Percentiles rank a stretch among this genome's conserved stretches.
Conservation (phyloP, 768 basidiomycete species). For the Tephrocybe sp. region DNA sequence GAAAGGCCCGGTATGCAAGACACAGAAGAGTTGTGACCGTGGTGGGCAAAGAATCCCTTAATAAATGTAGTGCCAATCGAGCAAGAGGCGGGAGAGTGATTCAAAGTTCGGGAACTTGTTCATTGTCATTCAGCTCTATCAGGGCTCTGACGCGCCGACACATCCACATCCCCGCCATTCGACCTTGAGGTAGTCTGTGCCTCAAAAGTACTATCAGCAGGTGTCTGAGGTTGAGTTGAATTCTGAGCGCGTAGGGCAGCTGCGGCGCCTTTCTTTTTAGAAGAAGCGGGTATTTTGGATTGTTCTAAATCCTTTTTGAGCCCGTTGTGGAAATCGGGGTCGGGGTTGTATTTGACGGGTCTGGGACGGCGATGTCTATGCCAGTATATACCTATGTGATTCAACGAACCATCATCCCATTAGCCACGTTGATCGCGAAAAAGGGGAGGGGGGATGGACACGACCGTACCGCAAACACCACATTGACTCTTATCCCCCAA, state of each 20-base stretch:
- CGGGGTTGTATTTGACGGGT: slow-evolving; percentile 76
- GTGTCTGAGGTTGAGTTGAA: slow-evolving; percentile 35
- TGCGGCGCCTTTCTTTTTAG: slow-evolving; percentile 58
- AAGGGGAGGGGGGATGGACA: too few species aligned
- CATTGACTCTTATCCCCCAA: slow-evolving; percentile 89
- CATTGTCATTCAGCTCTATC: too few species aligned
- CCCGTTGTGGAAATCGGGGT: slow-evolving; percentile 66
- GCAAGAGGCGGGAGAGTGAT: too few species aligned
- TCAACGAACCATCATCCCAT: slow-evolving; percentile 1
- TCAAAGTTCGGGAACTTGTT: too few species aligned
- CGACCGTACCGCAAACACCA: slow-evolving; percentile 81
- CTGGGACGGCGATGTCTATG: slow-evolving; percentile 81
- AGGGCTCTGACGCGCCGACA: slow-evolving; percentile 32
- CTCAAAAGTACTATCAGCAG: slow-evolving; percentile 41
- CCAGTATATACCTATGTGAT: slow-evolving; percentile 89
- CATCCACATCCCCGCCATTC: slow-evolving; percentile 24
- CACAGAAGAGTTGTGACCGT: too few species aligned
- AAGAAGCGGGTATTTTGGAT: slow-evolving; percentile 39
- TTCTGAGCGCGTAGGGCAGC: slow-evolving; percentile 47
- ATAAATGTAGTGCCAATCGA: too few species aligned
- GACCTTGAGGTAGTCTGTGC: slow-evolving; percentile 51
- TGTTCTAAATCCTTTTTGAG: slow-evolving; percentile 55
- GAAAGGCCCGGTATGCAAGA: too few species aligned
- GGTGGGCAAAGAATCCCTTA: too few species aligned
- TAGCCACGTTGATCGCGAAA: slow-evolving; percentile 2